Evolutionary conservation across 75 land plant species (phyloP), one percentile per base, ranked within the genome.

Genomic region (Picea sitchensis): DNA sequence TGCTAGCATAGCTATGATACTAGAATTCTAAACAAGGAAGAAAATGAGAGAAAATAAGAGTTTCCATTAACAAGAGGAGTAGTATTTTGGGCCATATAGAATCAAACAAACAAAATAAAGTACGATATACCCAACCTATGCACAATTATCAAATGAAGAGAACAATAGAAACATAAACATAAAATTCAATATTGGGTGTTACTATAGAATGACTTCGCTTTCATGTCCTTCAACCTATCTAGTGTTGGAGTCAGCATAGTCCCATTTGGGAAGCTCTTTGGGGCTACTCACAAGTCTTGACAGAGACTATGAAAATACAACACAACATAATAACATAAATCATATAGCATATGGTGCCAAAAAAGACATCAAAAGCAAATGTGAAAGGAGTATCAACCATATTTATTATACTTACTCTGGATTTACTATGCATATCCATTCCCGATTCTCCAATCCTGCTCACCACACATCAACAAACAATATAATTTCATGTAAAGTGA

Each of bases 221-320:
- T 94, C 98, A 54, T 89, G 87, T 4, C 97, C 97, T 34, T 94
- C 86, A 32, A 98, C 99, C 83, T 96, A 98, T 17, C 95, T 93
- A 9, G 99, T 96, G 92, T 93, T 92, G 3, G 99, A 96, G 21
- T 98, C 99, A 65, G 94, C 99, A 78, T 84, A 96, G 69, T 96
- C 94, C 99, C 99, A 96, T 80, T 88, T 94, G 38, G 99, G 98
- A 20, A 96, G 87, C 87, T 91, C 69, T 47, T 82, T 78, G 13
- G 90, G 92, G 78, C 88, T 88, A 11, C 44, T 75, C 56, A 95
- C 94, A 0, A 94, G 96, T 11, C 84, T 88, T 23, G 87, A 57
- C 20, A 95, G 83, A 51, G 94, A 89, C 91, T 92, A 76, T 58
- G 47, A 9, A 32, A 65, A 18, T 38, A 81, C 21, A 63, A 64